Evolutionary conservation across 805 yeast species (phyloP), one percentile per base, ranked within the genome.

Genomic region (Pichia exigua): DNA sequence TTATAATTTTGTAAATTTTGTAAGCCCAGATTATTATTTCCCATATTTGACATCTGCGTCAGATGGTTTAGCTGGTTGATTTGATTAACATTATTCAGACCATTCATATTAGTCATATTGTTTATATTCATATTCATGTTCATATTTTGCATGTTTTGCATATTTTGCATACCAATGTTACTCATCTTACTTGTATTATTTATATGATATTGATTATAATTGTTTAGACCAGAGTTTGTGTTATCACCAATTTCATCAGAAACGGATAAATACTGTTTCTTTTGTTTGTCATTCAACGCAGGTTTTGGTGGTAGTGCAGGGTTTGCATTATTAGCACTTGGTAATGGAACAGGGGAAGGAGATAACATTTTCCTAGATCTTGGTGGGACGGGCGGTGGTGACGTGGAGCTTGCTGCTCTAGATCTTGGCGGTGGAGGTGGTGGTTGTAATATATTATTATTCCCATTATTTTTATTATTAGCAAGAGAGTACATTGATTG

Each of bases 231-330:
- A 26, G 17, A 32, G 18, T n/a, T 35, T n/a, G 40, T 12, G 10
- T 38, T 42, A 46, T 5, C 32, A 4, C 47, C 47, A 59, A 50
- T 11, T 52, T 46, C 22, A 52, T 45, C 46, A 26, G 49, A 59
- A 0, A 59, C 54, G 5, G 64, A 49, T 11, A 64, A 52, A 50
- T 59, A 61, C 35, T 64, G 65, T 48, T 64, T 64, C 30, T 59
- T 57, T 46, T 65, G 69, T 13, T 59, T 54, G 17, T 57, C 60
- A 52, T 55, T 65, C 28, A 65, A 50, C 6, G 56, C 11, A 10
- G 70, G 70, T 47, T 65, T 66, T 0, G 68, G 69, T 6, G 69
- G 70, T 38, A 65, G 51, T 3, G 54, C 51, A 7, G 69, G 69
- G 17, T 35, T 59, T 27, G 13, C 28, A 7, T 20, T 47, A n/a